phyloP scores from a whole-genome alignment of 768 basidiomycete species.

The Pleurotus tuber-regium region DNA sequence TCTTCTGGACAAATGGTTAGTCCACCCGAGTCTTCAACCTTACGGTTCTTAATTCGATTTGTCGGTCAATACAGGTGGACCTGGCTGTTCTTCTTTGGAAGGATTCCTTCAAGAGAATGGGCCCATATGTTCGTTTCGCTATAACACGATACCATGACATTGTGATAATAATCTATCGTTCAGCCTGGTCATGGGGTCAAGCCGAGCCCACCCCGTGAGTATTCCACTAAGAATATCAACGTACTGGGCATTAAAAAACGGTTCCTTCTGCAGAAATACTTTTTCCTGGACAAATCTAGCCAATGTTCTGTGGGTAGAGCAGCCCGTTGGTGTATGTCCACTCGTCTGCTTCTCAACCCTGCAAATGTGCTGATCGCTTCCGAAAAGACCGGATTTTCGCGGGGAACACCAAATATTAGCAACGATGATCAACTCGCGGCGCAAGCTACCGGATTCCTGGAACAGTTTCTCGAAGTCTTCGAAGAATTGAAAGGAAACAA shows the following conservation, averaged over 20 bases:
- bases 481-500: conserved; percentile 66
- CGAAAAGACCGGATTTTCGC: conserved; percentile 61
- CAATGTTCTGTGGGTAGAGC: conserved; percentile 67
- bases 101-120: conserved; percentile 69
- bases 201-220: conserved; percentile 26
- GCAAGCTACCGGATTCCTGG: conserved; percentile 48
- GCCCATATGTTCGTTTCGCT: conserved; percentile 41
- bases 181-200: conserved; percentile 54
- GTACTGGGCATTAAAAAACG: not conserved
- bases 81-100: conserved; percentile 68
- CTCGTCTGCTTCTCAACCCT: not conserved
- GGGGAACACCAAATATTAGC: conserved; percentile 60
- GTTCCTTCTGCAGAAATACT: conserved; percentile 40
- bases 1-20: conserved; percentile 58
- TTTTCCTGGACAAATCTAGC: conserved; percentile 73
- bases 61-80: conserved; percentile 53
- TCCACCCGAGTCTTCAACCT: not conserved
- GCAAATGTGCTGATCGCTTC: not conserved
- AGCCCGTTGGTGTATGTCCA: conserved; percentile 57
- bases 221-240: not conserved
- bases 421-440: conserved; percentile 58
- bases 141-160: conserved; percentile 1
- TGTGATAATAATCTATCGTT: not conserved
- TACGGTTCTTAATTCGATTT: not conserved
- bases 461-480: conserved; percentile 67